Conservation (phyloP, 495 filamentous ascomycete genomes). For the Neurospora discreta region DNA sequence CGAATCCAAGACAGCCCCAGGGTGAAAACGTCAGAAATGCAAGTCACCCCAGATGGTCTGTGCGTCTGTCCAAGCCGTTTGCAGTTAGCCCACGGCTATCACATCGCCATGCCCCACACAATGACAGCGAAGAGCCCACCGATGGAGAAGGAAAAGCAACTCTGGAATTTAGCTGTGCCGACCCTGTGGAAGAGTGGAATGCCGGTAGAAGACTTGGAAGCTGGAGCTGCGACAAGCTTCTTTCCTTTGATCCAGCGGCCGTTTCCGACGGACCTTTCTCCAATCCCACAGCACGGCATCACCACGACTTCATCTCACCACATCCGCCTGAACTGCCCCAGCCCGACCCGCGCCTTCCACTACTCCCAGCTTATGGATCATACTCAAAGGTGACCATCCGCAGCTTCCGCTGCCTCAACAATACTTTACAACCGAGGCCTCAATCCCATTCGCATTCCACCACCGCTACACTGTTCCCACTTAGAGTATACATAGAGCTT, state of each 20-base stretch:
- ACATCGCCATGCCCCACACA: background rate
- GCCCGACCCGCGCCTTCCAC: background rate
- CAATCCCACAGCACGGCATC: background rate
- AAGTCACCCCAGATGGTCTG: background rate
- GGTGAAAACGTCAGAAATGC: background rate
- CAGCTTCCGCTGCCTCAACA: conserved; percentile 12
- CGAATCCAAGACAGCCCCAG: background rate
- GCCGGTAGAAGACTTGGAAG: background rate
- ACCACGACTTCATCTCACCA: background rate
- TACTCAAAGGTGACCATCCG: conserved; percentile 10
- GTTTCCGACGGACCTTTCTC: background rate
- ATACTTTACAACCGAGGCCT: background rate
- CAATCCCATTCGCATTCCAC: background rate
- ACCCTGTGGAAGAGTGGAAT: background rate
- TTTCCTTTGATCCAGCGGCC: background rate
- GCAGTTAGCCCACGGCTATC: background rate
- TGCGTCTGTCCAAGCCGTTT: background rate
- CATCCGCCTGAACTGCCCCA: background rate
- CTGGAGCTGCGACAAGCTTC: background rate
- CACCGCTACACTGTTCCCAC: background rate
- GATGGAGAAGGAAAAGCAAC: background rate
- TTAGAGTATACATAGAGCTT: background rate
- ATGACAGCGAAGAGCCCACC: background rate
- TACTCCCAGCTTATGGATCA: conserved; percentile 8
- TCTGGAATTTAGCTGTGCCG: background rate